Evolutionary conservation across 495 filamentous ascomycete species (phyloP), one percentile per base, ranked within the genome.

Genomic region (Mytilinidion resinicola): DNA sequence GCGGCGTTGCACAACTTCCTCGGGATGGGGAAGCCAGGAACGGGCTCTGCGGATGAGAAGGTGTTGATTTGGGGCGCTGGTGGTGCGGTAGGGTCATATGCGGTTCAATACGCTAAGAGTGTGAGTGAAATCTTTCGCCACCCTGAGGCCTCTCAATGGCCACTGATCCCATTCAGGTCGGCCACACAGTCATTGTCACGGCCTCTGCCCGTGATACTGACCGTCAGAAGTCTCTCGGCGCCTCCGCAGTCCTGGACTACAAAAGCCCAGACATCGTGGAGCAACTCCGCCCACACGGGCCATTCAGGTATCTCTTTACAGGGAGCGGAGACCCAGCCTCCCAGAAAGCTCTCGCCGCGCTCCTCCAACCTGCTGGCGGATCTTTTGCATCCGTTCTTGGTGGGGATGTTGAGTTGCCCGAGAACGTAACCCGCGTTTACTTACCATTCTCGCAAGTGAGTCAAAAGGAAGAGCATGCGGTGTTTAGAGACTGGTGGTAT

Each of bases 191-290:
- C 49, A 48, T 65, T 41, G 62, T 55, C 8, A 65, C 65, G 1
- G 61, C 58, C 11, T 67, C 65, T 50, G 47, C 59, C 14, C 48
- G 52, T 41, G 55, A 61, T 35, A 43, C 38, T 3, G 58, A 65
- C 25, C 62, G 58, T 35, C 55, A 61, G 38, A 67, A 62, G 39
- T 10, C 35, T 38, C 57, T 67, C 36, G 65, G 65, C 47, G 65
- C 65, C 25, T 56, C 55, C 44, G 51, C 59, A 35, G 58, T 60
- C 15, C 11, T 65, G 35, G 65, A 67, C 56, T 67, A 67, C 50
- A 67, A 59, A 53, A 39, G 33, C 36, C 21, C 62, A 34, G 49
- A 64, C 43, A 54, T 55, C 15, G 41, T 63, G 14, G 51, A 60
- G 10, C 39, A 41, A 14, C 60, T 67, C 25, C 57, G 53, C 11